These are phyloP conservation scores for Fallopia convolvulus DNA, from an alignment of 148 eudicot genomes.

Conservation along the genomic window DNA sequence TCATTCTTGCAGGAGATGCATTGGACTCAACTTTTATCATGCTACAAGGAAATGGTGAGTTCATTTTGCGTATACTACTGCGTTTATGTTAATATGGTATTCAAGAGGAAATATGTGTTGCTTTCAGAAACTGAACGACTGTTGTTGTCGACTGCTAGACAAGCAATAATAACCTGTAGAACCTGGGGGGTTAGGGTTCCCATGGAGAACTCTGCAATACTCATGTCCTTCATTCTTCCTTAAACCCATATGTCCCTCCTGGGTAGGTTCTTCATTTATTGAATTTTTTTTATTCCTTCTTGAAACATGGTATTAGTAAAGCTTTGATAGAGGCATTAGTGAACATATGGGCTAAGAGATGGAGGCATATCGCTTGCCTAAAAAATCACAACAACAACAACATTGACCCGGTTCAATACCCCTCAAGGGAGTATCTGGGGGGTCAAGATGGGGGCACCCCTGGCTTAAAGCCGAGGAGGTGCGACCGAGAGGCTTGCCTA, in stretches of 20 bases:
- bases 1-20: constrained; percentile 36
- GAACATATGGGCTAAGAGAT: background rate
- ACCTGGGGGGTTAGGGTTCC: background rate
- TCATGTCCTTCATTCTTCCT: background rate
- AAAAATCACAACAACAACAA: no score
- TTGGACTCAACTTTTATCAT: constrained; percentile 40
- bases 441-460: no score
- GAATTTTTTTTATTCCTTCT: background rate
- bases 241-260: background rate
- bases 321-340: background rate
- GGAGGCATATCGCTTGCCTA: background rate
- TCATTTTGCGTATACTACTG: background rate
- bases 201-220: background rate
- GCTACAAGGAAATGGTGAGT: constrained; percentile 77
- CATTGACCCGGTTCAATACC: no score
- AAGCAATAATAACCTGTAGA: background rate
- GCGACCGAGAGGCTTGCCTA: no score
- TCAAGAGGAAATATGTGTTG: background rate
- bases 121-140: background rate
- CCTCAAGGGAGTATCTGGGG: no score
- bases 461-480: no score
- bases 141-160: background rate
- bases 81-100: background rate
- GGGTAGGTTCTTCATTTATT: background rate
- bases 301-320: background rate